A percentile compares a stretch with the other conserved stretches of the same genome.
These are phyloP conservation scores for Clitocybe nebularis DNA, from an alignment of 1,284 basidiomycete species.

Conservation along the genomic window DNA sequence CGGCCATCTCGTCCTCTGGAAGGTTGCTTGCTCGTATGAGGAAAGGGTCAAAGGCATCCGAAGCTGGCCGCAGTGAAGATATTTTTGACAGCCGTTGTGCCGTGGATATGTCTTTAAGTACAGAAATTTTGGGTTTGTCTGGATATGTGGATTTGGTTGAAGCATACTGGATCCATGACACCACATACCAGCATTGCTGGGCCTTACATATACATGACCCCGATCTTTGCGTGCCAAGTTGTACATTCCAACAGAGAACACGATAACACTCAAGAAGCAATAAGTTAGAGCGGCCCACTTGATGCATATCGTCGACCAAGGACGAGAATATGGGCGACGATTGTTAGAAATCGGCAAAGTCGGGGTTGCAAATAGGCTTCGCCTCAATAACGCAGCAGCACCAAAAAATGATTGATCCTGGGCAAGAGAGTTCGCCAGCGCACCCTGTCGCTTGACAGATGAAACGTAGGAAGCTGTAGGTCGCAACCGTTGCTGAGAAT, in stretches of 20 bases:
- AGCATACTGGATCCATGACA: too few relatives aligned
- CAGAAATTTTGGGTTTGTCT: slow-evolving; percentile 17
- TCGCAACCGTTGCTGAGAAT: slow-evolving; percentile 39
- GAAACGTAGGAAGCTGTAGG: slow-evolving; percentile 19
- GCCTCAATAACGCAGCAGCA: slow-evolving; percentile 6
- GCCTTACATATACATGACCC: slow-evolving; percentile 2
- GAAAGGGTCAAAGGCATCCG: slow-evolving; percentile 19
- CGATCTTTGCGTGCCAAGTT: slow-evolving; percentile 16
- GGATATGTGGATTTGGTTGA: too few relatives aligned
- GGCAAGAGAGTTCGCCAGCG: not conserved
- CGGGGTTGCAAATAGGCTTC: slow-evolving; percentile 6
- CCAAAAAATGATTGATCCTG: not conserved
- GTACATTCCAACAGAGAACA: slow-evolving; percentile 32
- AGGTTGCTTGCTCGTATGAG: slow-evolving; percentile 17
- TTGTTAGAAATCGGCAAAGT: slow-evolving; percentile 2
- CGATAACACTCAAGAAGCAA: slow-evolving; percentile 34
- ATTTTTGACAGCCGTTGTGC: slow-evolving; percentile 25
- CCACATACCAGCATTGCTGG: too few relatives aligned
- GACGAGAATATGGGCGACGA: slow-evolving; percentile 14
- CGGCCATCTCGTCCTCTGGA: slow-evolving; percentile 13
- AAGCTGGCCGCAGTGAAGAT: slow-evolving; percentile 20
- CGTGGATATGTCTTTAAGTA: slow-evolving; percentile 18
- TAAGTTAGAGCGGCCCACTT: slow-evolving; percentile 37
- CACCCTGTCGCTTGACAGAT: slow-evolving; percentile 11
- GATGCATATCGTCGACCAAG: slow-evolving; percentile 25